Evolutionary conservation across 2,329 filamentous ascomycete genomes (phyloP).

Genomic region (Ophiostoma angusticollis): DNA sequence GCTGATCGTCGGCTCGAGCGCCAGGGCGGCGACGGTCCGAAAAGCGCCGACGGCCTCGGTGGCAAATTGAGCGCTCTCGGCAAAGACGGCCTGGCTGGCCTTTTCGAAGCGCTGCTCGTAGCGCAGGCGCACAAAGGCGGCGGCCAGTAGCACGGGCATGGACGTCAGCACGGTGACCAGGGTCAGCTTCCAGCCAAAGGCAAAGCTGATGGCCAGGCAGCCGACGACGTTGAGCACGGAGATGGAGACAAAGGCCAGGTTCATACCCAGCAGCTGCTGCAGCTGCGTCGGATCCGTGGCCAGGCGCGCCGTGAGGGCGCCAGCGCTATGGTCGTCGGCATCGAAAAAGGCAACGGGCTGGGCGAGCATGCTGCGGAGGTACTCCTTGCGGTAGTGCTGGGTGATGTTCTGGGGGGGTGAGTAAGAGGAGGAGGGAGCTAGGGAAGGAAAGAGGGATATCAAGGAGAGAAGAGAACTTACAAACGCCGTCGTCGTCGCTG

Average conservation of each 20-base stretch:
- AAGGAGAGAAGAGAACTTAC: slow-evolving; percentile 12
- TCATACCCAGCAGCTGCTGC: slow-evolving; percentile 49
- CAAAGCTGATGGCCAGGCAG: slow-evolving; percentile 52
- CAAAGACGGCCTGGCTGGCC: slow-evolving; percentile 55
- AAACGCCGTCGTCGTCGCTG: slow-evolving; percentile 5
- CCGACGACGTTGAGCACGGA: slow-evolving; percentile 54
- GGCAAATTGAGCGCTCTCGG: slow-evolving; percentile 60
- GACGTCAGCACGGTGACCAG: slow-evolving; percentile 50
- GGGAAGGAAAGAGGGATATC: no score
- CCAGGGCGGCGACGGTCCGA: slow-evolving; percentile 57
- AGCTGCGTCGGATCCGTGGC: slow-evolving; percentile 45
- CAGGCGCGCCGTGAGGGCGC: slow-evolving; percentile 44
- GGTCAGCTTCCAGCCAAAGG: slow-evolving; percentile 65
- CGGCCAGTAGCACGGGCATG: slow-evolving; percentile 34
- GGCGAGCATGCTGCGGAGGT: slow-evolving; percentile 46
- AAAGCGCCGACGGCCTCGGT: slow-evolving; percentile 63
- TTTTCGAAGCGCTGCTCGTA: slow-evolving; percentile 53
- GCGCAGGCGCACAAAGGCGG: slow-evolving; percentile 38
- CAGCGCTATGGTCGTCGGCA: slow-evolving; percentile 43
- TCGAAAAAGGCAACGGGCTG: slow-evolving; percentile 51
- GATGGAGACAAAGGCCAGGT: slow-evolving; percentile 49
- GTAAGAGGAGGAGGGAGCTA: slow-evolving; percentile 29
- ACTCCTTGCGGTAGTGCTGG: slow-evolving; percentile 44
- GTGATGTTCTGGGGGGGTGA: slow-evolving; percentile 27
- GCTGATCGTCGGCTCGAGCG: slow-evolving; percentile 54